Conservation (phyloP, 805 yeast species). For the Kluyveromyces wickerhamii region DNA sequence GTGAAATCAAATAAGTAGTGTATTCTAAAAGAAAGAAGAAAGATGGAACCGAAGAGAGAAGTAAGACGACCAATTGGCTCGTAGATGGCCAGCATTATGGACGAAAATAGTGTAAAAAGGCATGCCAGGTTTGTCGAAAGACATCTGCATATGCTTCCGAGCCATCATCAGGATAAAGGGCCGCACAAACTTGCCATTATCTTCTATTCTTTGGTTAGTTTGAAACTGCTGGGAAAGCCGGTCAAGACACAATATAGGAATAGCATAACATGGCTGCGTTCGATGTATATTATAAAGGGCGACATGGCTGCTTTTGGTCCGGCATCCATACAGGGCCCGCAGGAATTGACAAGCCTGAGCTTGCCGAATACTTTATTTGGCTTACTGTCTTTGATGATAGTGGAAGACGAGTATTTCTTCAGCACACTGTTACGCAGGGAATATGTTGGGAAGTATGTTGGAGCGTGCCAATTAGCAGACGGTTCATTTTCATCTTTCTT, state of each 20-base stretch:
- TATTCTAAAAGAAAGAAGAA: too few relatives aligned
- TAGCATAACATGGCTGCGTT: conserved; percentile 25
- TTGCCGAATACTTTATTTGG: conserved; percentile 75
- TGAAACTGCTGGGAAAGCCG: conserved; percentile 22
- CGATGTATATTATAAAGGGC: conserved; percentile 25
- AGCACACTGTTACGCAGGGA: conserved; percentile 30
- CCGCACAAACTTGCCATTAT: conserved; percentile 61
- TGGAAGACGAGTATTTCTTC: conserved; percentile 40
- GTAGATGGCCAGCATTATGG: too few relatives aligned
- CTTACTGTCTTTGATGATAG: conserved; percentile 41
- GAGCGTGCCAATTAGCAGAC: conserved; percentile 47
- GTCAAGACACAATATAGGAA: conserved; percentile 23
- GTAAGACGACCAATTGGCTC: too few relatives aligned
- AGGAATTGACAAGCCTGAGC: conserved; percentile 37
- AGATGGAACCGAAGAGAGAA: too few relatives aligned
- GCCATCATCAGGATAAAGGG: conserved; percentile 52
- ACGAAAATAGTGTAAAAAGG: conserved; percentile 10
- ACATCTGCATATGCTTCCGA: conserved; percentile 48
- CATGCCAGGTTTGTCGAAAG: conserved; percentile 40
- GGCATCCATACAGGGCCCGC: conserved; percentile 11
- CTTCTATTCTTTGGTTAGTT: conserved; percentile 61
- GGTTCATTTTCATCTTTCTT: conserved; percentile 51
- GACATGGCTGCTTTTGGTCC: conserved; percentile 25
- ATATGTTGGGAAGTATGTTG: conserved; percentile 46
- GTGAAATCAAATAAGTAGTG: too few relatives aligned